phyloP scores from a whole-genome alignment of 1,284 basidiomycete species.

The Ganoderma multipileum region DNA sequence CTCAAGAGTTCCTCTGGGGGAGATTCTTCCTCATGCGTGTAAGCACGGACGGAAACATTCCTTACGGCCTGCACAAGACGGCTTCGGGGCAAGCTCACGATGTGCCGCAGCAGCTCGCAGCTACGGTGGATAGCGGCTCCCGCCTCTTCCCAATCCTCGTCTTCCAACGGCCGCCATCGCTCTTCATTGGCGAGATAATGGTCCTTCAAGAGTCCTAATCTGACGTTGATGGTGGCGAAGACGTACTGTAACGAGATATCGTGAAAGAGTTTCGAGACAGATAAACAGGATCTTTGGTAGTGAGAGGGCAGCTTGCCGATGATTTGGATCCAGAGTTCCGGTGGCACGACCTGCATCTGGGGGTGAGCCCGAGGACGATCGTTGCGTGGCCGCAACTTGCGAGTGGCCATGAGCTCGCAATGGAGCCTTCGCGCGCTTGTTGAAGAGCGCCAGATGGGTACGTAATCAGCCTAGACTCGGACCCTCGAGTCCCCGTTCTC shows the following conservation, averaged over 20 bases:
- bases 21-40: neutral
- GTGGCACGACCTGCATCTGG: neutral
- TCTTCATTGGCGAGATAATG: neutral
- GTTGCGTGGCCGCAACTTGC: too few species aligned
- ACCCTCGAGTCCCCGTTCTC: too few species aligned
- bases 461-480: too few species aligned
- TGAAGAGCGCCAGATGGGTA: too few species aligned
- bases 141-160: neutral
- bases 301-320: neutral
- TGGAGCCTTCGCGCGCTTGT: too few species aligned
- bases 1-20: neutral
- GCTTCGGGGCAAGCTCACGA: neutral
- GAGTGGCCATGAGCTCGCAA: too few species aligned
- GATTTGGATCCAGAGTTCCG: constrained; percentile 1
- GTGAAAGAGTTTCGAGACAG: constrained; percentile 2
- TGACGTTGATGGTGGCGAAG: constrained; percentile 2
- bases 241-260: neutral
- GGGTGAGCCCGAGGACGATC: too few species aligned
- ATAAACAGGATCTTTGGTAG: constrained; percentile 6
- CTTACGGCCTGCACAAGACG: neutral
- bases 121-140: neutral
- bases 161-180: neutral
- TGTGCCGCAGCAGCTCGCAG: neutral
- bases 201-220: neutral
- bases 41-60: neutral